Percentiles rank a stretch among this genome's conserved stretches.
phyloP scores from a whole-genome alignment of 2,329 filamentous ascomycete genomes.

The Epichloe gansuensis region DNA sequence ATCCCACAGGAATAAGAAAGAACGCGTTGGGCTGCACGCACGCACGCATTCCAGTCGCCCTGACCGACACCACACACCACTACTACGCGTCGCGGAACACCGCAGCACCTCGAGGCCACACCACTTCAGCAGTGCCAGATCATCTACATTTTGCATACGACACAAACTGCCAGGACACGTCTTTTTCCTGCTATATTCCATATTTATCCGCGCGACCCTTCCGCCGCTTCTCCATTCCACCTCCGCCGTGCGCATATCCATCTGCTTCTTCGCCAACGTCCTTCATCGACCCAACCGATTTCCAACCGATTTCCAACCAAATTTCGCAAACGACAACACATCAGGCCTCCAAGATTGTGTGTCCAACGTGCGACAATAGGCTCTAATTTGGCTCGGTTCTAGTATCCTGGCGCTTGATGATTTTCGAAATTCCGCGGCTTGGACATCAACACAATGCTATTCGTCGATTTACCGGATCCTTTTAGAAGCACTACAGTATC shows the following conservation, averaged over 20 bases:
- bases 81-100: background rate
- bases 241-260: background rate
- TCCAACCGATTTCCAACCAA: too few species aligned
- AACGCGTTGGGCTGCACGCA: background rate
- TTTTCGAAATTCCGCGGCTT: background rate
- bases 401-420: background rate
- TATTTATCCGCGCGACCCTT: background rate
- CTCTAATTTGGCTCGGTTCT: background rate
- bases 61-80: background rate
- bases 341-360: background rate
- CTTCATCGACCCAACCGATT: background rate
- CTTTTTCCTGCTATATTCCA: background rate
- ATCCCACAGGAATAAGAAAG: too few species aligned
- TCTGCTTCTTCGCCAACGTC: background rate
- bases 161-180: background rate
- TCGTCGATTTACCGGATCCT: slow-evolving; percentile 2
- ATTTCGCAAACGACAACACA: background rate
- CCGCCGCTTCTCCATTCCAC: background rate
- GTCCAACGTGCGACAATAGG: too few species aligned
- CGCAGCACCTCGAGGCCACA: slow-evolving; percentile 1
- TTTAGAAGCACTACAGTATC: background rate
- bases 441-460: slow-evolving; percentile 5
- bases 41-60: background rate
- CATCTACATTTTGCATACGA: background rate
- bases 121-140: background rate